Base-by-base conservation (phyloP, 129 eudicot species). In the Chrysanthemum makinoi region DNA sequence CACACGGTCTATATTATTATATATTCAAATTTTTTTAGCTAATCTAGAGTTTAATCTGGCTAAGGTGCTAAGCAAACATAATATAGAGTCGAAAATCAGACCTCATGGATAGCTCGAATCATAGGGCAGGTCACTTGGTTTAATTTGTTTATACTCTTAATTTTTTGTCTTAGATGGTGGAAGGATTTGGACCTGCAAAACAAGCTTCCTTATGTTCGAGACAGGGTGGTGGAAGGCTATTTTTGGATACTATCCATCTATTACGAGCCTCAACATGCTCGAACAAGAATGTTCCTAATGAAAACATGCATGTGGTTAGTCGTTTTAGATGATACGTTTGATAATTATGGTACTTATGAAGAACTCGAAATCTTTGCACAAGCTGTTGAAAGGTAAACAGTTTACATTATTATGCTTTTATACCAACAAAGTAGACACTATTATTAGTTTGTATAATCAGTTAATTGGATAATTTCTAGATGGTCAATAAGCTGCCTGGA, bases 131-230 rank as follows among this genome's bases (percentile, higher is more conserved):
- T 39, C 17, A 52, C 8, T 14, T 52, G 57, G 6, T 12, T 14
- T 52, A 52, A 2, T 14, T 52, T 14, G 2, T 14, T 12, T n/a
- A 14, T 16, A 52, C 4, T 52, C 57, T 3, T 6, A 39, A 0
- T 6, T 6, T 5, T 50, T 8, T 44, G 51, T 43, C 47, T 50
- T 58, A 83, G 83, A 61, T 83, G 87, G 83, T 79, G 87, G 87
- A 75, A 74, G 22, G 75, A 68, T 12, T 73, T 79, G 58, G 77
- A 83, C 46, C 8, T 79, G 13, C 18, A 6, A 26, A 66, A 62
- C 14, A 80, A 77, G 58, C 66, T 80, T 52, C 81, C 88, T 7
- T 80, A 44, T 70, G 84, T 79, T 49, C 78, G 84, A 56, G 87
- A 83, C 55, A 81, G 87, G 66, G 2, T 86, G 18, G 72, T 73